Conservation (phyloP, 169 alveolate genomes). For the Neospora caninum region DNA sequence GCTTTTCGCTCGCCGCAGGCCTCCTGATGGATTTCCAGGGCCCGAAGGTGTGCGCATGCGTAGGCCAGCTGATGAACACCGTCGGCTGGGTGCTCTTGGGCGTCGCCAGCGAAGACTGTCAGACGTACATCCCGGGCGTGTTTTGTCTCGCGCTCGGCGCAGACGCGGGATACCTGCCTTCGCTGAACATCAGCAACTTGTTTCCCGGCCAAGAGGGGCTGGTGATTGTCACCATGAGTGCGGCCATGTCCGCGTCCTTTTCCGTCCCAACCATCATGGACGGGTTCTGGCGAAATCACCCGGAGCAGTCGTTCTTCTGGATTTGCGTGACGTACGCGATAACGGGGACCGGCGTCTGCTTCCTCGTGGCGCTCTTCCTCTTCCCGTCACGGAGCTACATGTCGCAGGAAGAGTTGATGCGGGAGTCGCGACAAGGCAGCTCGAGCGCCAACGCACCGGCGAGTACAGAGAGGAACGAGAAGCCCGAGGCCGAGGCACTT, state of each 20-base stretch:
- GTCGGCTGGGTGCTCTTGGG: conserved; percentile 56
- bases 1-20: conserved; percentile 50
- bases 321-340: conserved; percentile 34
- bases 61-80: conserved; percentile 45
- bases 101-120: conserved; percentile 22
- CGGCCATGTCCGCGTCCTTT: conserved; percentile 63
- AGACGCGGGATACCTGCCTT: conserved; percentile 60
- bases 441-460: neutral
- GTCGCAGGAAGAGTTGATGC: conserved; percentile 25
- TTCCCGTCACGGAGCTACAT: neutral
- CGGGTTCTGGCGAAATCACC: neutral
- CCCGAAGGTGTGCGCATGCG: conserved; percentile 40
- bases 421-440: neutral
- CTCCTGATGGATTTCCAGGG: conserved; percentile 53
- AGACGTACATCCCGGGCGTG: conserved; percentile 51
- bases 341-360: neutral
- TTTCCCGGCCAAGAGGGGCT: conserved; percentile 53
- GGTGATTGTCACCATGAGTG: conserved; percentile 37
- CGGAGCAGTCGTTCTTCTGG: neutral
- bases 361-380: neutral
- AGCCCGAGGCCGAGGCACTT: too few species aligned
- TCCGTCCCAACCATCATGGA: conserved; percentile 55
- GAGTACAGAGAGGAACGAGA: neutral
- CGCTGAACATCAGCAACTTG: conserved; percentile 46
- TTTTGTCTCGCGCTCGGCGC: conserved; percentile 52